phyloP scores from a whole-genome alignment of 192 early-diverging fungal genomes.

The Funneliformis geosporum region DNA sequence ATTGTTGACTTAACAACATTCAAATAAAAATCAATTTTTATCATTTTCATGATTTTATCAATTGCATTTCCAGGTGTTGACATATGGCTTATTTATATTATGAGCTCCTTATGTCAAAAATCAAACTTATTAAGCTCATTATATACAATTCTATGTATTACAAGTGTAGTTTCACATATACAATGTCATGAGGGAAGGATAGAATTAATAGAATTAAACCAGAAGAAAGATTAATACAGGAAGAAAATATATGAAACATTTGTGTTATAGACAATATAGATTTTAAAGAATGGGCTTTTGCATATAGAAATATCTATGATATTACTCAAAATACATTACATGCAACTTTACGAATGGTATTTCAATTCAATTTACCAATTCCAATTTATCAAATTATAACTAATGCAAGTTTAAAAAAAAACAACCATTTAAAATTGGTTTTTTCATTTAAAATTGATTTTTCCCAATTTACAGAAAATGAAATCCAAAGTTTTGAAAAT shows the following conservation, averaged over 20 bases:
- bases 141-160: neutral
- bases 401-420: too few relatives aligned
- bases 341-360: neutral
- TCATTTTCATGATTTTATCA: too few relatives aligned
- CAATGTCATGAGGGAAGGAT: neutral
- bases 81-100: neutral
- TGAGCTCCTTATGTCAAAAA: slow-evolving; percentile 7
- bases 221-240: neutral
- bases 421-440: too few relatives aligned
- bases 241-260: neutral
- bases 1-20: too few relatives aligned
- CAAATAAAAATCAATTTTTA: too few relatives aligned
- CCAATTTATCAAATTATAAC: neutral
- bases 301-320: neutral
- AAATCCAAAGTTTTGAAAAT: too few relatives aligned
- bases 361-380: slow-evolving; percentile 3
- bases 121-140: neutral
- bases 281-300: neutral
- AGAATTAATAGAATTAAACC: neutral
- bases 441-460: too few relatives aligned
- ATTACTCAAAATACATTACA: neutral
- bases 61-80: neutral
- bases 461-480: too few relatives aligned
- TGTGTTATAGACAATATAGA: neutral
- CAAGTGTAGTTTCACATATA: neutral